These are phyloP conservation scores for Solanum chaucha DNA, from an alignment of 257 asterid species.

Conservation along the genomic window DNA sequence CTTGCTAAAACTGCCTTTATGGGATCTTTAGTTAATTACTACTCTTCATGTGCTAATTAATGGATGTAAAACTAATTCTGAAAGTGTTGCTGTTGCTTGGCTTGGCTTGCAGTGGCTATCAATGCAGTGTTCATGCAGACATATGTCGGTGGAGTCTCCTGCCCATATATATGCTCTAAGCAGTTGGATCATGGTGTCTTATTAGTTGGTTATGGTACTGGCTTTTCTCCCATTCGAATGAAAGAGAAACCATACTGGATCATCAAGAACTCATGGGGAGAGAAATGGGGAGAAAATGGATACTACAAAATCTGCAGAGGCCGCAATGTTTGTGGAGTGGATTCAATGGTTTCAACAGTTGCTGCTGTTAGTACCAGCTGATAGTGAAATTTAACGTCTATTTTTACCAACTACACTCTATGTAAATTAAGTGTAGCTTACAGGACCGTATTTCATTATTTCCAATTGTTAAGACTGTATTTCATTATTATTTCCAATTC, in stretches of 20 bases:
- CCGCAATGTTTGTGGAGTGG: slow-evolving; percentile 70
- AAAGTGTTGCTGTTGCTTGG: background rate
- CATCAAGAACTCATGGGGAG: slow-evolving; percentile 90
- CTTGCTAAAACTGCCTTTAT: background rate
- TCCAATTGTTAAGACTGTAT: background rate
- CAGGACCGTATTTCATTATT: background rate
- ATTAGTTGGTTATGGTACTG: slow-evolving; percentile 71
- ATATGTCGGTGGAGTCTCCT: slow-evolving; percentile 71
- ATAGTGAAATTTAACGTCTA: background rate
- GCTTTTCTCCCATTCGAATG: slow-evolving; percentile 55
- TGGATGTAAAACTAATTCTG: background rate
- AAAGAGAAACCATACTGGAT: slow-evolving; percentile 79
- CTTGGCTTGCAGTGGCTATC: slow-evolving; percentile 56
- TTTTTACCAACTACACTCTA: background rate
- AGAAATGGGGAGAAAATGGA: slow-evolving; percentile 72
- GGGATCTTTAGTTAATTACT: background rate
- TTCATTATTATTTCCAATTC: background rate
- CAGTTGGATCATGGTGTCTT: slow-evolving; percentile 68
- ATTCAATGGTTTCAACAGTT: slow-evolving; percentile 84
- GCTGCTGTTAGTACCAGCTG: slow-evolving; percentile 45
- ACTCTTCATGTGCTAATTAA: background rate
- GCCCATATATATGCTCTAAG: slow-evolving; percentile 72
- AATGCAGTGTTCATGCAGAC: slow-evolving; percentile 89
- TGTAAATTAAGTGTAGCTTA: background rate
- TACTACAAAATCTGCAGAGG: slow-evolving; percentile 68